Evolutionary conservation across 345 rosid genomes (phyloP), one percentile per base, ranked within the genome.

Genomic region (Pistacia integerrima): DNA sequence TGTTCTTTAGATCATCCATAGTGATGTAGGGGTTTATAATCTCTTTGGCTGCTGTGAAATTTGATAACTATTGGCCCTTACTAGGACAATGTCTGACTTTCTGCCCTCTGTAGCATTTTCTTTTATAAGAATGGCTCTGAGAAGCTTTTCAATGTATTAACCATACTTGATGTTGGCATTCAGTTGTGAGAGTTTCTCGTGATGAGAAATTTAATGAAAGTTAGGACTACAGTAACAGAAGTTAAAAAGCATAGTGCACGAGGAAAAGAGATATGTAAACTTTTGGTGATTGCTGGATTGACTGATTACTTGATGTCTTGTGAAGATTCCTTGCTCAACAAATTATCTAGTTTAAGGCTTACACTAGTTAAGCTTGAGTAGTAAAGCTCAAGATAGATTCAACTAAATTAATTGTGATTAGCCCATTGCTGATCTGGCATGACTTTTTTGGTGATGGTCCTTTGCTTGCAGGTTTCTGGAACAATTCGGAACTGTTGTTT

Each of bases 401-500:
- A 75, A 75, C 35, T 49, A 76, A 17, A 55, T 13, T 41, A 64
- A 48, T 67, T 60, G 58, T 63, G 62, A 73, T 35, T 51, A 51
- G 36, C 44, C 73, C 67, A 17, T 65, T 69, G 25, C 48, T 14
- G 75, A 44, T 64, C 60, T 48, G 56, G 55, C 56, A 18, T 6
- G 58, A 61, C 41, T 22, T 52, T 67, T 38, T 76, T 33, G 30
- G 44, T 18, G 67, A 58, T 80, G 68, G 69, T 70, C 51, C 63
- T 78, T 58, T 79, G 66, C 52, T 73, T 82, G 57, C 85, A 95
- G 99, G 93, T 93, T 17, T 88, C 91, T 71, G 97, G 99, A 77
- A 93, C 95, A 54, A 85, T 93, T 63, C 90, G 89, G 69, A 92
- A 95, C 82, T 95, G 98, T 80, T 93, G 92, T 82, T 93, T 95